A percentile compares a stretch with the other conserved stretches of the same genome.
These are phyloP conservation scores for Bipolaris gigantea DNA, from an alignment of 2,329 filamentous ascomycete genomes.

Conservation along the genomic window DNA sequence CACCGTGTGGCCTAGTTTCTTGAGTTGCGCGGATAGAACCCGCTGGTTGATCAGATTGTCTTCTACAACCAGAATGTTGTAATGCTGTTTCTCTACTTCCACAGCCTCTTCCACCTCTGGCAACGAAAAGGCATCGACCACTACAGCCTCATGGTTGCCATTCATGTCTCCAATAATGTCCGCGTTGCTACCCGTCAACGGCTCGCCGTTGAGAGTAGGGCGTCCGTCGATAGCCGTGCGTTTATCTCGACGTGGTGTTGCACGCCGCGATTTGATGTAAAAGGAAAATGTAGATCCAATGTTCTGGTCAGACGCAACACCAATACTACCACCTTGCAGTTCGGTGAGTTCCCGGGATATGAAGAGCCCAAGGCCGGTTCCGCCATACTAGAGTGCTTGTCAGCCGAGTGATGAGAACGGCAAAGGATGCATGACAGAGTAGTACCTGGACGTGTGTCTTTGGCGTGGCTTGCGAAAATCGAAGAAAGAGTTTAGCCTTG, in stretches of 20 bases:
- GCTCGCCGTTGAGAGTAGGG: neutral
- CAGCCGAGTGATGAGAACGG: conserved; percentile 12
- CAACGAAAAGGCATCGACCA: neutral
- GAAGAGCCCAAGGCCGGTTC: conserved; percentile 26
- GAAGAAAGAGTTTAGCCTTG: conserved; percentile 22
- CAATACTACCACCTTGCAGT: conserved; percentile 32
- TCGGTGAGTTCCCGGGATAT: conserved; percentile 33
- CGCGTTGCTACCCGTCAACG: neutral
- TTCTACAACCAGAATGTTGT: conserved; percentile 31
- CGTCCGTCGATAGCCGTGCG: neutral
- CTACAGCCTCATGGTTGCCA: neutral
- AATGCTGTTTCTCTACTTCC: neutral
- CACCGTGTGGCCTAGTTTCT: conserved; percentile 26
- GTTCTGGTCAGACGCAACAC: conserved; percentile 22
- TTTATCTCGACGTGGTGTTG: neutral
- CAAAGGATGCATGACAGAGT: neutral
- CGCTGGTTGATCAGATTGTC: conserved; percentile 41
- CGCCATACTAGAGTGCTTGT: conserved; percentile 22
- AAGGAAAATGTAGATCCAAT: conserved; percentile 32
- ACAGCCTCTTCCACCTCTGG: neutral
- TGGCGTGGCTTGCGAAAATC: conserved; percentile 31
- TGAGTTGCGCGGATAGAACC: conserved; percentile 30
- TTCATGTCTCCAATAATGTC: neutral
- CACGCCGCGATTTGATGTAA: conserved; percentile 22
- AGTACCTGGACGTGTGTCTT: conserved; percentile 25